These are phyloP conservation scores for Carex parvula DNA, from an alignment of 176 grass and related monocot genomes.

Conservation along the genomic window DNA sequence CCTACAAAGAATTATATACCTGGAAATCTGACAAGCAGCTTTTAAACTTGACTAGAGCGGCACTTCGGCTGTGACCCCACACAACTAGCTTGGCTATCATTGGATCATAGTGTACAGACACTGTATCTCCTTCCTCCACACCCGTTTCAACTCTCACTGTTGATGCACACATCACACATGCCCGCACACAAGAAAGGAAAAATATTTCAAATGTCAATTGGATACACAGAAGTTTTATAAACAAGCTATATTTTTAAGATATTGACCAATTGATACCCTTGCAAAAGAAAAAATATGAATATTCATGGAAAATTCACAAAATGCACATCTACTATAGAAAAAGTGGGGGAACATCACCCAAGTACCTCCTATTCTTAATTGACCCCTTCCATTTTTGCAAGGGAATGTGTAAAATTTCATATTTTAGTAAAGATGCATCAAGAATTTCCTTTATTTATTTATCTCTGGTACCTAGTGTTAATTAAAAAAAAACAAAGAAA, in stretches of 20 bases:
- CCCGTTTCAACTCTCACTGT: conserved; percentile 97
- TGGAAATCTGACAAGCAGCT: conserved; percentile 79
- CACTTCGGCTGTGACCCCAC: conserved; percentile 78
- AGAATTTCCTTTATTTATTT: conserved; percentile 5
- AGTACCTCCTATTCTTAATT: background rate
- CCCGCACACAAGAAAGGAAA: background rate
- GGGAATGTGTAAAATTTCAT: background rate
- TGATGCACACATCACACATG: conserved; percentile 25
- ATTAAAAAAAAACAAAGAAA: conserved; percentile 11
- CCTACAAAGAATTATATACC: conserved; percentile 31
- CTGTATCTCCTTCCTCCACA: conserved; percentile 93
- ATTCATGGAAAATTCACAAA: background rate
- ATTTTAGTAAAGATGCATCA: background rate
- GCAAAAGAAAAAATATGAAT: background rate
- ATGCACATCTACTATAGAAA: background rate
- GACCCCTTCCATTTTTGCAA: background rate
- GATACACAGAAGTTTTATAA: background rate
- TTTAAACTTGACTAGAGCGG: conserved; percentile 85
- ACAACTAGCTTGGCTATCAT: conserved; percentile 99
- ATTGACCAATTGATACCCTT: background rate
- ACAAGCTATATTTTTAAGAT: background rate
- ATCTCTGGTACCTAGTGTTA: too few species aligned
- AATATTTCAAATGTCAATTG: background rate
- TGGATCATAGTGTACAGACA: conserved; percentile 98
- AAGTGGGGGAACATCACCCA: background rate